Base-by-base conservation (phyloP, 2,329 filamentous ascomycete genomes). In the Fusarium haematococcum region DNA sequence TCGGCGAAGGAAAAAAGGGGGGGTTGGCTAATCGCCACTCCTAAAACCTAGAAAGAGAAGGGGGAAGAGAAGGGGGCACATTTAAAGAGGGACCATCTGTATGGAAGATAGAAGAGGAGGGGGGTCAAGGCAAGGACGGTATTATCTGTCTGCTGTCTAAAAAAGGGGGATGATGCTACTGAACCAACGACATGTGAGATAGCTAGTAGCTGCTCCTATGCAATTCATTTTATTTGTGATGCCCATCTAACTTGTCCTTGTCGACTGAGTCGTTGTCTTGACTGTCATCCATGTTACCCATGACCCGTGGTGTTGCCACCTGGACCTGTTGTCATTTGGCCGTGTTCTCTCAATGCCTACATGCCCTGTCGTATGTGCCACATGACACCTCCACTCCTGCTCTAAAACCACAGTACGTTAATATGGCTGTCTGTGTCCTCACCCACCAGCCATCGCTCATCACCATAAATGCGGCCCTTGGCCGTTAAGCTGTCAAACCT, bases 381-480 rank as follows among this genome's bases (percentile, higher is more conserved):
- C 32, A 32, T 27, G 25, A 25, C 41, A n/a, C 14, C 27, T 13
- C 11, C 7, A n/a, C 32, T 5, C 35, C 8, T 20, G 14, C 39
- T 14, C 45, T 43, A 73, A 69, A 92, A 92, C 64, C 85, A 80
- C 68, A 88, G 81, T 65, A 92, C 81, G 1, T 89, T 88, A 54
- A 92, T 79, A 68, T 86, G 84, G 35, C 87, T 84, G 10, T 83
- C 77, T 2, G 74, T 71, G 76, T 90, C 90, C 81, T 92, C 88
- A 0, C 91, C 90, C 13, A 92, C 80, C n/a, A 92, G 63, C 86
- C 90, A 92, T 64, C 88, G 81, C 79, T 92, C 90, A 69, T 91
- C 88, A 2, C 90, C 91, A 39, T 81, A 86, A 18, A 92, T 88
- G 69, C 84, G 84, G 1, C 88, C 90, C 75, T 85, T 88, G 2